Evolutionary conservation across 768 basidiomycete species (phyloP).

Genomic region (Gloeophyllum trabeum): DNA sequence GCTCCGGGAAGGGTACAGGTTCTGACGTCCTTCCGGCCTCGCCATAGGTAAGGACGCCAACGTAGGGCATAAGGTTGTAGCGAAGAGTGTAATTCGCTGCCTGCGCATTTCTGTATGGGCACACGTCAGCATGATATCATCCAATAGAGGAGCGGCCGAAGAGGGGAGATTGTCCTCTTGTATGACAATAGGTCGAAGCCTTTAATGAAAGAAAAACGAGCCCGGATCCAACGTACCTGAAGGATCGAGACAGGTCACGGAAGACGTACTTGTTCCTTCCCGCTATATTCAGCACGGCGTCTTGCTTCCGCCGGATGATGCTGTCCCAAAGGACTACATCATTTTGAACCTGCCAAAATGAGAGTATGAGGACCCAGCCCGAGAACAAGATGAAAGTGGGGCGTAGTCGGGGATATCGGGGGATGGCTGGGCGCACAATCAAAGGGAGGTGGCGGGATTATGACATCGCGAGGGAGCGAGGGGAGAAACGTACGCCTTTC

Average conservation of each 20-base stretch:
- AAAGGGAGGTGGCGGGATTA: constrained; percentile 1
- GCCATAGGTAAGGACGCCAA: constrained; percentile 70
- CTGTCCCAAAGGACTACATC: constrained; percentile 88
- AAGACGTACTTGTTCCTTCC: constrained; percentile 81
- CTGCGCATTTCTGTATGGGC: constrained; percentile 41
- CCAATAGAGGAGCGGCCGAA: no score
- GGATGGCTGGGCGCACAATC: constrained; percentile 1
- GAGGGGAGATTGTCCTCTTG: no score
- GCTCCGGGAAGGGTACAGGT: constrained; percentile 22
- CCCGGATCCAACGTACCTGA: constrained; percentile 60
- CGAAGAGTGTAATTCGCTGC: constrained; percentile 65
- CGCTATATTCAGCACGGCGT: constrained; percentile 53
- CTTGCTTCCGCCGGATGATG: constrained; percentile 72
- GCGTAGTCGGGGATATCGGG: neutral
- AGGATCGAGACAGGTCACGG: constrained; percentile 60
- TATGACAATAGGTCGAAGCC: neutral
- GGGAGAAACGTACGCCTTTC: constrained; percentile 46
- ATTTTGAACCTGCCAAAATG: constrained; percentile 42
- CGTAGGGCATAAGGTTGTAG: constrained; percentile 88
- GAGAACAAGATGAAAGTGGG: neutral
- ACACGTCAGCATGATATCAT: no score
- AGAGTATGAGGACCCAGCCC: neutral
- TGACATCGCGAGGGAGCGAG: neutral
- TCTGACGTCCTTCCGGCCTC: constrained; percentile 43
- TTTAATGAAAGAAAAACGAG: constrained; percentile 3